Conservation (phyloP, 495 filamentous ascomycete species). For the Trypethelium eluteriae region DNA sequence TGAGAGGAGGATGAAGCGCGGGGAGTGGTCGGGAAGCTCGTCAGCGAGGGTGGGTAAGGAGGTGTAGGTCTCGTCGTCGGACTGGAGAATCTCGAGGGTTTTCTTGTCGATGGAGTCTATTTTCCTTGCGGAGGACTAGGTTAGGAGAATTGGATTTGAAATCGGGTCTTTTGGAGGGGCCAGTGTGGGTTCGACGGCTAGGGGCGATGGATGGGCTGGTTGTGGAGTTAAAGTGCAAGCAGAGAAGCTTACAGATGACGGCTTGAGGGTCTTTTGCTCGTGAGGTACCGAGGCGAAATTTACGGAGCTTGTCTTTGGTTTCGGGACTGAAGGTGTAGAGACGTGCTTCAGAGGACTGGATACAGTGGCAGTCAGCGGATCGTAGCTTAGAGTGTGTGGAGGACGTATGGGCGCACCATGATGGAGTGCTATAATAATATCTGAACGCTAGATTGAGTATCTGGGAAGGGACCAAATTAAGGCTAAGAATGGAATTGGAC, state of each 20-base stretch:
- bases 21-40: conserved; percentile 86
- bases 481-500: too few relatives aligned
- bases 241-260: conserved; percentile 67
- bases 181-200: conserved; percentile 13
- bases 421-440: background rate
- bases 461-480: too few relatives aligned
- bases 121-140: conserved; percentile 23
- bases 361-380: background rate
- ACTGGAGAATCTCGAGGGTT: conserved; percentile 72
- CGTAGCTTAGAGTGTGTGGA: background rate
- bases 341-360: conserved; percentile 69
- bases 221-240: background rate
- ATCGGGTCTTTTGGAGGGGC: conserved; percentile 6
- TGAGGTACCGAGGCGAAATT: conserved; percentile 87
- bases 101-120: conserved; percentile 79
- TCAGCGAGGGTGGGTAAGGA: conserved; percentile 71
- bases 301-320: conserved; percentile 77
- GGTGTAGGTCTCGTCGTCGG: conserved; percentile 71
- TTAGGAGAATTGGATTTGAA: conserved; percentile 4
- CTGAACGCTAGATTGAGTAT: too few relatives aligned
- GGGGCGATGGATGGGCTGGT: conserved; percentile 10
- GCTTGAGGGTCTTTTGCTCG: conserved; percentile 82
- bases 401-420: background rate
- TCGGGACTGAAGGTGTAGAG: conserved; percentile 89
- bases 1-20: conserved; percentile 80